Percentiles rank a stretch among this genome's conserved stretches.
Conservation (phyloP, 2,329 filamentous ascomycete genomes). For the Trichophyton mentagrophytes region DNA sequence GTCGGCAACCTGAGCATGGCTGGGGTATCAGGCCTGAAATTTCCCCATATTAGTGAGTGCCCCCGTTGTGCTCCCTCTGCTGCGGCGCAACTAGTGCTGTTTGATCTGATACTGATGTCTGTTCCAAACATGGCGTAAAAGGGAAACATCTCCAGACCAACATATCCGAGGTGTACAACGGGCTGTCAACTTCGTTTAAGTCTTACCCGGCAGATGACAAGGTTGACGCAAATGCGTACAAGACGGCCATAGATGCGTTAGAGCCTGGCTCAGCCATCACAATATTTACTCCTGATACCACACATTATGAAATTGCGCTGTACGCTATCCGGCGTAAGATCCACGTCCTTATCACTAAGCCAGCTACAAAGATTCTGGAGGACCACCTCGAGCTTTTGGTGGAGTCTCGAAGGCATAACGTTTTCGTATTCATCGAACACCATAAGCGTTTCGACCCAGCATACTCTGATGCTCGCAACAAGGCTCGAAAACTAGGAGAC, state of each 20-base stretch:
- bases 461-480: conserved; percentile 74
- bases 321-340: conserved; percentile 81
- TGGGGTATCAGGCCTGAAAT: conserved; percentile 77
- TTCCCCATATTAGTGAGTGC: conserved; percentile 69
- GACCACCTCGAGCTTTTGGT: conserved; percentile 67
- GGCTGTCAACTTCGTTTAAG: conserved; percentile 71
- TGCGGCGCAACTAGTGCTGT: background rate
- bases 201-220: conserved; percentile 66
- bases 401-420: conserved; percentile 58
- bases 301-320: conserved; percentile 80
- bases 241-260: conserved; percentile 72
- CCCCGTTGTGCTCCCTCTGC: conserved; percentile 11
- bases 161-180: conserved; percentile 78
- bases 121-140: conserved; percentile 22
- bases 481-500: conserved; percentile 65
- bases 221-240: conserved; percentile 70
- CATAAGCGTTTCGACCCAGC: conserved; percentile 94
- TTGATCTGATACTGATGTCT: background rate
- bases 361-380: conserved; percentile 69
- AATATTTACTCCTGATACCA: conserved; percentile 90
- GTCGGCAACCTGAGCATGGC: conserved; percentile 80
- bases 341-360: conserved; percentile 90
- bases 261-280: conserved; percentile 77
- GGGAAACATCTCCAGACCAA: conserved; percentile 76
- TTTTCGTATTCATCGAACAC: conserved; percentile 89